A percentile compares a stretch with the other conserved stretches of the same genome.
phyloP scores from a whole-genome alignment of 495 filamentous ascomycete species.

The Penicillium turbatum region DNA sequence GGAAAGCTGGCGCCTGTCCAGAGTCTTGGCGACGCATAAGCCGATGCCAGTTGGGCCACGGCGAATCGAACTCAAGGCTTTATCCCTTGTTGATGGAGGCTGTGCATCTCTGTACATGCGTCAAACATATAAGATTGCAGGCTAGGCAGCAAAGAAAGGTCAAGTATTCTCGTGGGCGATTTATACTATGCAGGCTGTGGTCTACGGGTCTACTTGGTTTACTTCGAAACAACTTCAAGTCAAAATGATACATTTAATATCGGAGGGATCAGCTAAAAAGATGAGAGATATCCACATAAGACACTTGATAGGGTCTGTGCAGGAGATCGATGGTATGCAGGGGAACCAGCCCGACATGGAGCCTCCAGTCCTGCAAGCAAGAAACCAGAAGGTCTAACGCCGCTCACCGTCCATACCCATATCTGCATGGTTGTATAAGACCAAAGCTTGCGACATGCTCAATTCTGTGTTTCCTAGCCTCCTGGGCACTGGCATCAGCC shows the following conservation, averaged over 20 bases:
- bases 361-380: background rate
- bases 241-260: background rate
- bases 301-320: background rate
- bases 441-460: background rate
- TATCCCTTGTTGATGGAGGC: background rate
- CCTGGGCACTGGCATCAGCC: background rate
- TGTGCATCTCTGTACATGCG: background rate
- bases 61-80: background rate
- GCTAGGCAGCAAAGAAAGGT: background rate
- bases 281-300: background rate
- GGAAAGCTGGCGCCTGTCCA: conserved; percentile 38
- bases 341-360: background rate
- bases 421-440: background rate
- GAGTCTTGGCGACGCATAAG: conserved; percentile 31
- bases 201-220: background rate
- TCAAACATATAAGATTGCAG: background rate
- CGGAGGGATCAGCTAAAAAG: background rate
- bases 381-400: background rate
- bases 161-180: background rate
- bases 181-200: background rate
- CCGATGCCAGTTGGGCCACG: conserved; percentile 9
- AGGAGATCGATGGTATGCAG: conserved; percentile 2
- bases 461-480: background rate
- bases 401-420: background rate
- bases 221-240: background rate